Evolutionary conservation across 176 grass and related monocot genomes (phyloP).

Genomic region (Zea luxurians): DNA sequence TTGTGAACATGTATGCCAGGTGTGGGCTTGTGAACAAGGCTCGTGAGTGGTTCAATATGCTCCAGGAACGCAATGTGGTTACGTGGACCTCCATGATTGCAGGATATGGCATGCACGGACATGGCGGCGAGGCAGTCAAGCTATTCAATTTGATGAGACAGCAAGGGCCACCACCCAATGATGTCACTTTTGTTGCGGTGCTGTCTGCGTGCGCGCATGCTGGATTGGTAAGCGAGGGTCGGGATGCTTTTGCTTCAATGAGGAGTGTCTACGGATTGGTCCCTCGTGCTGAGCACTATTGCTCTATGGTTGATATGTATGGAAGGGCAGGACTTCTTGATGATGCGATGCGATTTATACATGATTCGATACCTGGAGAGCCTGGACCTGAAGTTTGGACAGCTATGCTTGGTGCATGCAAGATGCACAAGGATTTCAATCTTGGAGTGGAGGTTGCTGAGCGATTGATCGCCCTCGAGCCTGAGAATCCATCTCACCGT

Average conservation of each 20-base stretch:
- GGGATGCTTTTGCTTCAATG: slow-evolving; percentile 62
- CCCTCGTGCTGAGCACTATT: slow-evolving; percentile 69
- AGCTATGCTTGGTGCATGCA: slow-evolving; percentile 80
- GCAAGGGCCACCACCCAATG: slow-evolving; percentile 54
- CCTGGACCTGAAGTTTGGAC: slow-evolving; percentile 73
- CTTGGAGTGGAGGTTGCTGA: slow-evolving; percentile 54
- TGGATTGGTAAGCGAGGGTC: slow-evolving; percentile 60
- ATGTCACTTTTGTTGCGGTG: slow-evolving; percentile 78
- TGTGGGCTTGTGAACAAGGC: slow-evolving; percentile 69
- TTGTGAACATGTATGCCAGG: slow-evolving; percentile 78
- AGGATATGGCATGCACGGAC: slow-evolving; percentile 77
- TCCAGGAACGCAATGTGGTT: slow-evolving; percentile 55
- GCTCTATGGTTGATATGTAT: slow-evolving; percentile 89
- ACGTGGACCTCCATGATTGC: slow-evolving; percentile 82
- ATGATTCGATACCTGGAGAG: slow-evolving; percentile 41
- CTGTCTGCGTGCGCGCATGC: slow-evolving; percentile 76
- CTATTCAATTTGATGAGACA: slow-evolving; percentile 58
- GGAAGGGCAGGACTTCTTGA: slow-evolving; percentile 76
- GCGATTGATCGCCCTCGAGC: slow-evolving; percentile 60
- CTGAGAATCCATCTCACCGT: slow-evolving; percentile 64
- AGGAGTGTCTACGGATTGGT: slow-evolving; percentile 58
- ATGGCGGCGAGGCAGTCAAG: slow-evolving; percentile 56
- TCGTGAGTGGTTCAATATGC: slow-evolving; percentile 53
- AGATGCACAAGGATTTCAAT: slow-evolving; percentile 71
- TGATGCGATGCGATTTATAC: slow-evolving; percentile 67